A percentile compares a stretch with the other conserved stretches of the same genome.
Evolutionary conservation across 176 grass and related monocot genomes (phyloP).

Genomic region (Eremochloa ophiuroides): DNA sequence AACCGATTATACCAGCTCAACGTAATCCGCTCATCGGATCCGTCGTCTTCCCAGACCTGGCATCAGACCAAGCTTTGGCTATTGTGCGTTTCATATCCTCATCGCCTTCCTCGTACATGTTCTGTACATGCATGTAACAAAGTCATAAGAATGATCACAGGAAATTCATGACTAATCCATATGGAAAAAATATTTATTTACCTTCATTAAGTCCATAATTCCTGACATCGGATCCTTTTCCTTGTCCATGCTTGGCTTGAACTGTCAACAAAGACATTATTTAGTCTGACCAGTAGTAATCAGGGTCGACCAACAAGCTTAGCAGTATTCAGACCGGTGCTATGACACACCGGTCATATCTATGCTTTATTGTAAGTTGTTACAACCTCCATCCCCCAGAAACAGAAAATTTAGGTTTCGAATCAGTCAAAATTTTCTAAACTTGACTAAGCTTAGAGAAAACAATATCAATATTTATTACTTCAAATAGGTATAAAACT

Average conservation of each 20-base stretch:
- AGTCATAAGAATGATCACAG: not conserved
- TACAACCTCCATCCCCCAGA: not conserved
- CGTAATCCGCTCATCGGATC: conserved; percentile 48
- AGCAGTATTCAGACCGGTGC: not conserved
- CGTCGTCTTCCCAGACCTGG: conserved; percentile 61
- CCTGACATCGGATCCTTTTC: conserved; percentile 92
- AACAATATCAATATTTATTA: not conserved
- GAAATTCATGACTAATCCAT: not conserved
- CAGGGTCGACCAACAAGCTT: not conserved
- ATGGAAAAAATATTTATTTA: not conserved
- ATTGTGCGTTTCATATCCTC: conserved; percentile 93
- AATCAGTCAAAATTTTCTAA: not conserved
- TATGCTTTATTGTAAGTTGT: not conserved
- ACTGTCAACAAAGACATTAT: conserved; percentile 31
- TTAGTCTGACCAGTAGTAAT: not conserved
- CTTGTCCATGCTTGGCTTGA: conserved; percentile 72
- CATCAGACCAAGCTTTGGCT: conserved; percentile 67
- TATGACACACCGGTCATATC: not conserved
- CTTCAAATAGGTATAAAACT: not conserved
- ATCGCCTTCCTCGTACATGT: conserved; percentile 70
- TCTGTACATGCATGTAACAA: conserved; percentile 27
- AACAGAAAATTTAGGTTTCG: not conserved
- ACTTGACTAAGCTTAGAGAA: not conserved
- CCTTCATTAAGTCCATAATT: conserved; percentile 98
- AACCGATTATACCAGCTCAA: conserved; percentile 27